phyloP scores from a whole-genome alignment of 805 yeast species.

The Candida stauntonica region DNA sequence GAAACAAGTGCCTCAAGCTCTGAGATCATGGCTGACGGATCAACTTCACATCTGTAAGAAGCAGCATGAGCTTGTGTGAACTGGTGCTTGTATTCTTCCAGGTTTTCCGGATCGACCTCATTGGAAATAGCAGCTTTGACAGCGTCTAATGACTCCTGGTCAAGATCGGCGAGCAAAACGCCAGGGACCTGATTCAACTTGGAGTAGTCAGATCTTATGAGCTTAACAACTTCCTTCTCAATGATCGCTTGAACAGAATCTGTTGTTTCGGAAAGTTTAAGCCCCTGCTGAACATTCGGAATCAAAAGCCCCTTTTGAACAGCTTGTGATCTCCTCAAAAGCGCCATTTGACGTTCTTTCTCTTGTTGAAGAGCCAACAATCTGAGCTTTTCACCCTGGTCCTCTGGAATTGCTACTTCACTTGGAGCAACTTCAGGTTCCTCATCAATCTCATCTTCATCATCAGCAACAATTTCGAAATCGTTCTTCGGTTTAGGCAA shows the following conservation, averaged over 20 bases:
- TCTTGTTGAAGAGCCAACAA: slow-evolving; percentile 11
- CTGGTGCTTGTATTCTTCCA: slow-evolving; percentile 8
- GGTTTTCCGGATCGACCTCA: slow-evolving; percentile 8
- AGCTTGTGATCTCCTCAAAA: slow-evolving; percentile 42
- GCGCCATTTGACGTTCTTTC: slow-evolving; percentile 17
- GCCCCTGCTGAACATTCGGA: slow-evolving; percentile 28
- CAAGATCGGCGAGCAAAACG: slow-evolving; percentile 20
- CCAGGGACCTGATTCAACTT: slow-evolving; percentile 26
- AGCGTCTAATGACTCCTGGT: slow-evolving; percentile 7
- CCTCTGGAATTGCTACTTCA: slow-evolving; percentile 8
- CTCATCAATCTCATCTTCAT: slow-evolving; percentile 22
- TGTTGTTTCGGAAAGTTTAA: not conserved
- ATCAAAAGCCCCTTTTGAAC: slow-evolving; percentile 41
- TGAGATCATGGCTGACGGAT: slow-evolving; percentile 4
- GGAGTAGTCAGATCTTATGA: slow-evolving; percentile 41
- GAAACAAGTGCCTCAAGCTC: slow-evolving; percentile 15
- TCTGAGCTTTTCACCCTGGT: slow-evolving; percentile 23
- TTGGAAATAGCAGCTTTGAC: slow-evolving; percentile 13
- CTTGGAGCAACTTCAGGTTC: slow-evolving; percentile 3
- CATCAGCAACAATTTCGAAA: slow-evolving; percentile 38
- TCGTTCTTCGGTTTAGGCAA: slow-evolving; percentile 44
- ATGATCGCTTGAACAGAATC: slow-evolving; percentile 15
- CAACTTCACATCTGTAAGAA: not conserved
- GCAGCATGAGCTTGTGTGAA: slow-evolving; percentile 7
- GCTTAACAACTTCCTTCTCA: slow-evolving; percentile 29